Percentiles rank a stretch among this genome's conserved stretches.
These are phyloP conservation scores for Mortierella sp. DNA, from an alignment of 371 early-diverging fungal genomes.

Conservation along the genomic window DNA sequence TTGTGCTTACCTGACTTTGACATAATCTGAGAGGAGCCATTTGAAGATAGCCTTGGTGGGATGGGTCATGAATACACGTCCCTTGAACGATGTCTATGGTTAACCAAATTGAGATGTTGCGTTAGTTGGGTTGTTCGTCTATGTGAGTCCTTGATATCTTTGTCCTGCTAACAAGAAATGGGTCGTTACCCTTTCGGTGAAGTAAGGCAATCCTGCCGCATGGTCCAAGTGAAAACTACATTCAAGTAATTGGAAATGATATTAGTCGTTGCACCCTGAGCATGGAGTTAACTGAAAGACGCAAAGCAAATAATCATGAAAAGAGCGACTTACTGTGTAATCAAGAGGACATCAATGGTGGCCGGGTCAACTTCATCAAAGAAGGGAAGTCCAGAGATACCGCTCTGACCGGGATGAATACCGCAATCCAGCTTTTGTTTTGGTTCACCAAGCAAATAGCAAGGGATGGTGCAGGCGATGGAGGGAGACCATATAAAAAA, in stretches of 20 bases:
- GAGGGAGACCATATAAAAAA: constrained; percentile 6
- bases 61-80: constrained; percentile 99
- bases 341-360: constrained; percentile 94
- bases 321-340: constrained; percentile 87
- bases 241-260: constrained; percentile 10
- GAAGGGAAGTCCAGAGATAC: constrained; percentile 98
- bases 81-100: constrained; percentile 94
- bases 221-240: constrained; percentile 99
- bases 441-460: background rate
- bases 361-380: constrained; percentile 98
- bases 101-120: constrained; percentile 14
- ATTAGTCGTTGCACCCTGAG: background rate
- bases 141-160: too few species aligned
- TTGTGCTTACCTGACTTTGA: constrained; percentile 84
- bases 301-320: too few species aligned
- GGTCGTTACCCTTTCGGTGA: constrained; percentile 91
- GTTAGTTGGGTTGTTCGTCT: constrained; percentile 2
- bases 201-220: constrained; percentile 99
- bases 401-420: constrained; percentile 98
- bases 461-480: background rate
- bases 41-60: constrained; percentile 99
- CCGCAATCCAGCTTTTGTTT: constrained; percentile 96
- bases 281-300: too few species aligned
- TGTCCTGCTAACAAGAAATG: background rate
- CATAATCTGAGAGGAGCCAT: constrained; percentile 98